Evolutionary conservation across 139 green algal genomes (phyloP).

Genomic region (Spirogloea muscicola): DNA sequence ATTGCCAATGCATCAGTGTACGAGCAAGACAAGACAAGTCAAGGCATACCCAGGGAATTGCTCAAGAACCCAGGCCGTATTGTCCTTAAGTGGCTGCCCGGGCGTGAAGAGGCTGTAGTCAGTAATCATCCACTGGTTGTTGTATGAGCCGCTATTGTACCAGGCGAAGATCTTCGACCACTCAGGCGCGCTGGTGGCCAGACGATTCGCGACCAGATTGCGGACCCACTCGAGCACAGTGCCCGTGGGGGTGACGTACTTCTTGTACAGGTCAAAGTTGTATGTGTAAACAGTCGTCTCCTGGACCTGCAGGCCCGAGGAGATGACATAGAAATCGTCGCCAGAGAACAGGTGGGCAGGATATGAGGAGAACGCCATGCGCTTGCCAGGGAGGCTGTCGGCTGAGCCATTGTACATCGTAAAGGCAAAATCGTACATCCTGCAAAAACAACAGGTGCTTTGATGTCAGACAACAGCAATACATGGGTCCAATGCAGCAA

Average conservation of each 20-base stretch:
- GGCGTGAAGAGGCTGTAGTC: conserved; percentile 68
- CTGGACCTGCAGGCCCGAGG: conserved; percentile 34
- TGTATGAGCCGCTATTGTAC: conserved; percentile 67
- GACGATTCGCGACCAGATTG: conserved; percentile 60
- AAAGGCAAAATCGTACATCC: conserved; percentile 12
- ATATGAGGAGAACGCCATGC: conserved; percentile 63
- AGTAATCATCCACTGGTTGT: conserved; percentile 77
- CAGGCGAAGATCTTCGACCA: conserved; percentile 56
- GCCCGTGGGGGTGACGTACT: conserved; percentile 59
- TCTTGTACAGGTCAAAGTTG: conserved; percentile 59
- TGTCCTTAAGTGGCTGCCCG: conserved; percentile 48
- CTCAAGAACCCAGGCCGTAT: no score
- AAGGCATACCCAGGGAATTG: no score
- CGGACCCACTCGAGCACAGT: conserved; percentile 64
- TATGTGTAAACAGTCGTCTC: conserved; percentile 17
- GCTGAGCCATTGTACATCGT: no score
- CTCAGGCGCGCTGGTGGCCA: conserved; percentile 50
- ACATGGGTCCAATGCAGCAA: no score
- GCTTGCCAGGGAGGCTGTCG: conserved; percentile 49
- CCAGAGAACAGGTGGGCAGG: conserved; percentile 47
- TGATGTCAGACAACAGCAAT: no score
- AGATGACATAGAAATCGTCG: conserved; percentile 64
- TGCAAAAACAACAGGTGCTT: no score
- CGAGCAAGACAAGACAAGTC: no score
- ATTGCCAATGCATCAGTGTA: no score